Conservation (phyloP, 2,329 filamentous ascomycete genomes). For the Fusarium pseudocircinatum region DNA sequence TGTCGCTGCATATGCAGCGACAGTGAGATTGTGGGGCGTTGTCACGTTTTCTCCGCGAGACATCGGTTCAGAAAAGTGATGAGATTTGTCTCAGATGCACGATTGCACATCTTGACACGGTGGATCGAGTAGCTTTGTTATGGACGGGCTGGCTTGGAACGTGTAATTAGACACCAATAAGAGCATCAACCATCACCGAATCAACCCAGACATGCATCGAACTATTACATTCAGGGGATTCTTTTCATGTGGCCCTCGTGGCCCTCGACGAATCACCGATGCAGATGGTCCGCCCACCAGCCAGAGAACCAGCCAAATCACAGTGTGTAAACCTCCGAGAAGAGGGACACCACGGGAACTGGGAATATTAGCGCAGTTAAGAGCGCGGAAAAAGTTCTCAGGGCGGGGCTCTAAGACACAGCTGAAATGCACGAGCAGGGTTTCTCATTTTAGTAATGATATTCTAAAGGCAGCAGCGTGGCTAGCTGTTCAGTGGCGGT, state of each 20-base stretch:
- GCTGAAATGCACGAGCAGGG: not conserved
- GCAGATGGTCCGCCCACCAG: too few species aligned
- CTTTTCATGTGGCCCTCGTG: too few species aligned
- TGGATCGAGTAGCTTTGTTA: too few species aligned
- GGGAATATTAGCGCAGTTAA: too few species aligned
- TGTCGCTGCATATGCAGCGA: too few species aligned
- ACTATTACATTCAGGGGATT: not conserved
- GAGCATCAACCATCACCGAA: not conserved
- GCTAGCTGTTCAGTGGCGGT: not conserved
- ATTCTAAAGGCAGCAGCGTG: too few species aligned
- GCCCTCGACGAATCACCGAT: not conserved
- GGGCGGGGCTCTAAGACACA: not conserved
- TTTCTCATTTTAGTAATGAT: too few species aligned
- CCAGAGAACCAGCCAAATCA: rapidly evolving
- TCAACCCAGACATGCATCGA: not conserved
- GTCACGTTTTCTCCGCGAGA: not conserved
- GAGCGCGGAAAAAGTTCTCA: not conserved
- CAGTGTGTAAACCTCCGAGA: not conserved
- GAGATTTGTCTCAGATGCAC: not conserved
- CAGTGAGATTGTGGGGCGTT: not conserved
- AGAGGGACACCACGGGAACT: too few species aligned
- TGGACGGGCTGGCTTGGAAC: rapidly evolving
- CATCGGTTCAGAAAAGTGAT: not conserved
- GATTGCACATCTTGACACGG: rapidly evolving
- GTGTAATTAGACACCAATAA: too few species aligned